Conservation (phyloP, 2,329 filamentous ascomycete genomes). For the Penicillium sp. region DNA sequence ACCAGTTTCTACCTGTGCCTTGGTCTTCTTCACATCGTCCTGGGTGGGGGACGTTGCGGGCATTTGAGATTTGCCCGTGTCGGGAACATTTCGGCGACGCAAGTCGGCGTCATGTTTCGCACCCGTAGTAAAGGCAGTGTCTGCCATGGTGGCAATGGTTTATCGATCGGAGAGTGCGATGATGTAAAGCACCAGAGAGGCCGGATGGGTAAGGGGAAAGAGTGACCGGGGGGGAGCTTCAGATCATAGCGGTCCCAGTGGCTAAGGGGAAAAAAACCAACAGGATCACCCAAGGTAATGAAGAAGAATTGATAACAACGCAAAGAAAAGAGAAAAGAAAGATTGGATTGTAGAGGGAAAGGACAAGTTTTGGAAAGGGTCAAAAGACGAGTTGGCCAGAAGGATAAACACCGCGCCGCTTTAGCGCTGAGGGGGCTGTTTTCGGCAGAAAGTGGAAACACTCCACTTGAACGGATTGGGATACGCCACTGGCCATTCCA, state of each 20-base stretch:
- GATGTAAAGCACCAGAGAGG: neutral
- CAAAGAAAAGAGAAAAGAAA: conserved; percentile 4
- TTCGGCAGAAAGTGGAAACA: conserved; percentile 10
- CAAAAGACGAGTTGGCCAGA: conserved; percentile 20
- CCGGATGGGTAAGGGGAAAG: conserved; percentile 9
- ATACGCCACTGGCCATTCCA: too few relatives aligned
- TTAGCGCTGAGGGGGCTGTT: conserved; percentile 17
- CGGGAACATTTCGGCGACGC: conserved; percentile 40
- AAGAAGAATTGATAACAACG: neutral
- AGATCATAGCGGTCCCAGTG: conserved; percentile 18
- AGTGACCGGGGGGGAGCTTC: conserved; percentile 13
- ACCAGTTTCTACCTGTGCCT: conserved; percentile 31
- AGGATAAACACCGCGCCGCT: conserved; percentile 21
- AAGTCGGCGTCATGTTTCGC: conserved; percentile 33
- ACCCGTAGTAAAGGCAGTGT: conserved; percentile 33
- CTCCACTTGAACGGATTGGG: neutral
- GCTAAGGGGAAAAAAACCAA: conserved; percentile 9
- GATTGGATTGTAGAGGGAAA: conserved; percentile 7
- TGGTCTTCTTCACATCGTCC: conserved; percentile 33
- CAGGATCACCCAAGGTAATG: conserved; percentile 6
- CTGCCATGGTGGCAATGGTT: conserved; percentile 26
- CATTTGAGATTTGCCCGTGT: conserved; percentile 26
- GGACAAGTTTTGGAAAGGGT: conserved; percentile 8
- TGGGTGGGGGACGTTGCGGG: conserved; percentile 19
- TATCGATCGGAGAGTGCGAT: neutral